Base-by-base conservation (phyloP, 129 eudicot species). In the Mikania micrantha region DNA sequence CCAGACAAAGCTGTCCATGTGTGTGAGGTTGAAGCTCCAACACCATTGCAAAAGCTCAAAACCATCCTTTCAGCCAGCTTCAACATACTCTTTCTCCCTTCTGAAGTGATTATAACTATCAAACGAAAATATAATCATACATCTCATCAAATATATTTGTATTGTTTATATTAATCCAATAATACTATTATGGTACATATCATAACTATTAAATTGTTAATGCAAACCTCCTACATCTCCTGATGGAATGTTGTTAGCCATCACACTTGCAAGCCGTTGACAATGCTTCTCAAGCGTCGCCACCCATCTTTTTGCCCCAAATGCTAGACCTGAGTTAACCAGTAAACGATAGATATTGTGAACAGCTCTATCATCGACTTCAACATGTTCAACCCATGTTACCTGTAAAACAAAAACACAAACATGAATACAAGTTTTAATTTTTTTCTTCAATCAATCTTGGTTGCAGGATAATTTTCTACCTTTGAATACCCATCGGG, bases 371-470 rank as follows among this genome's bases (percentile, higher is more conserved):
- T 83, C 86, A 32, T 86, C 86, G 0, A 72, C 72, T 21, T 86
- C 84, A 21, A 81, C 89, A 60, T 86, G 94, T 39, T 86, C 94
- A 2, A 86, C 75, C 94, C 94, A 86, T 5, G 80, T 86, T 16
- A 86, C 78, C 94, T 86, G 41, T 2, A 10, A 45, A 64, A 54
- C 2, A 0, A 32, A 53, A 56, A 15, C 0, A 42, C n/a, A 66
- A 38, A 45, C 44, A 20, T 17, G 12, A 28, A 9, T 28, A 25
- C 31, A n/a, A 29, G 35, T 19, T 13, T 24, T 13, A 60, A 11
- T 36, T 48, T 29, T 56, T 15, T 64, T 28, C 22, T 52, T 49
- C 57, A 17, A n/a, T n/a, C n/a, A n/a, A n/a, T n/a, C n/a, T 45
- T 6, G 7, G n/a, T 5, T 5, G 5, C 21, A 45, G 48, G 4